phyloP scores from a whole-genome alignment of 176 grass and related monocot species.

The Puya raimondii region DNA sequence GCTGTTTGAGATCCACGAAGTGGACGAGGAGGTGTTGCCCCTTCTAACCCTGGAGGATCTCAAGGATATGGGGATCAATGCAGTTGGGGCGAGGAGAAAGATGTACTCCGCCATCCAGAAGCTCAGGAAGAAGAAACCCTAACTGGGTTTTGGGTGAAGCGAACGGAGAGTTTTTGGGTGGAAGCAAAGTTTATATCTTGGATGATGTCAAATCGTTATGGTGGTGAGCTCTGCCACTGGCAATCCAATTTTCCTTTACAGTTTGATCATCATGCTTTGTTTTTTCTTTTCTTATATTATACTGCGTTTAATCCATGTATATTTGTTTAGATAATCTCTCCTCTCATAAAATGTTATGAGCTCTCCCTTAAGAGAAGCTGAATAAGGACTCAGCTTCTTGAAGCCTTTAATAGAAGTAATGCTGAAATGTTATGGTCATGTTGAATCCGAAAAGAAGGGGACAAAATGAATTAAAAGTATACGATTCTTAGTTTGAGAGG shows the following conservation, averaged over 20 bases:
- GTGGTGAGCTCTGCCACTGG: neutral
- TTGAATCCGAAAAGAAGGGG: too few species aligned
- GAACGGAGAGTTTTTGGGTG: too few species aligned
- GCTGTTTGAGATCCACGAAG: slow-evolving; percentile 86
- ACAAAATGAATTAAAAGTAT: too few species aligned
- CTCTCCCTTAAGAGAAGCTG: too few species aligned
- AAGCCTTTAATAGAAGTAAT: neutral
- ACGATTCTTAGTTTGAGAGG: too few species aligned
- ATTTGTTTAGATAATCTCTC: neutral
- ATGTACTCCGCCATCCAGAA: slow-evolving; percentile 62
- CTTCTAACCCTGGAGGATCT: slow-evolving; percentile 83
- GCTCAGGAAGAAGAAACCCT: slow-evolving; percentile 32
- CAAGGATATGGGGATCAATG: slow-evolving; percentile 90
- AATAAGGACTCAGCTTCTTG: neutral
- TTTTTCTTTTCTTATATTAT: neutral
- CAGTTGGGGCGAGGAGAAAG: slow-evolving; percentile 84
- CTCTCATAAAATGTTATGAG: neutral
- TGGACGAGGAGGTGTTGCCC: slow-evolving; percentile 68
- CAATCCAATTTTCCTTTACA: slow-evolving; percentile 1
- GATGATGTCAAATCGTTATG: neutral
- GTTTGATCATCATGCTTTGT: neutral
- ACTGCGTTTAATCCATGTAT: neutral
- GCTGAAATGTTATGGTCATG: neutral
- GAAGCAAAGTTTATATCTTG: neutral
- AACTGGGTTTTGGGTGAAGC: neutral